Conservation (phyloP, 2,329 filamentous ascomycete genomes). For the Raffaelea albimanens region DNA sequence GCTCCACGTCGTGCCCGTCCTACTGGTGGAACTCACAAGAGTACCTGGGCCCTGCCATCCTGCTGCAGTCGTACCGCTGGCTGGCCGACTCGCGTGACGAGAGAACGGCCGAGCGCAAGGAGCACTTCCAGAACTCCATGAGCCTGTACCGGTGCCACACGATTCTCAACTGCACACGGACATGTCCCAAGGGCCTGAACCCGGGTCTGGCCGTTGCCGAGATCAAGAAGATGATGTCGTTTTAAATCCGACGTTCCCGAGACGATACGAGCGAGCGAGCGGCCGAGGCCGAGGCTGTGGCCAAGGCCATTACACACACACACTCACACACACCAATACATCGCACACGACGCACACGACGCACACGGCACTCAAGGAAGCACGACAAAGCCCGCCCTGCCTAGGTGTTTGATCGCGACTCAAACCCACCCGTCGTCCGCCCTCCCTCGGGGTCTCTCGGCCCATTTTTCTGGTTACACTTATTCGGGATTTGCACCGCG, state of each 20-base stretch:
- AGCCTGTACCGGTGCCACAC: slow-evolving; percentile 98
- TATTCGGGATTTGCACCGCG: too few relatives aligned
- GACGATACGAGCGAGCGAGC: not conserved
- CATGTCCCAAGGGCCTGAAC: slow-evolving; percentile 97
- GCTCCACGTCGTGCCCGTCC: slow-evolving; percentile 96
- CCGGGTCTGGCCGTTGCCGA: slow-evolving; percentile 90
- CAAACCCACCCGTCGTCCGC: not conserved
- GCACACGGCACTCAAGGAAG: too few relatives aligned
- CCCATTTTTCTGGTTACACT: too few relatives aligned
- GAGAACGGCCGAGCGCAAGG: slow-evolving; percentile 77
- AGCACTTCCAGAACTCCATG: slow-evolving; percentile 95
- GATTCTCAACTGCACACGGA: slow-evolving; percentile 96
- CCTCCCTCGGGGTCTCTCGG: too few relatives aligned
- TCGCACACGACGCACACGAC: too few relatives aligned
- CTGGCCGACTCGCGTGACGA: slow-evolving; percentile 91
- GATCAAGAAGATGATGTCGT: slow-evolving; percentile 95
- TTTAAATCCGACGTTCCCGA: slow-evolving; percentile 22
- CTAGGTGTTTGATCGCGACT: too few relatives aligned
- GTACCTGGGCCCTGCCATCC: slow-evolving; percentile 92
- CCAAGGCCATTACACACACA: too few relatives aligned
- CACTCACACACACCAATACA: too few relatives aligned
- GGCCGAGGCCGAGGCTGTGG: too few relatives aligned
- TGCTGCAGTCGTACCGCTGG: slow-evolving; percentile 98
- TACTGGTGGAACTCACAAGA: slow-evolving; percentile 99
- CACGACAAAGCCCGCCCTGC: too few relatives aligned